Conservation (phyloP, 805 yeast genomes). For the Teunomyces kruisii region DNA sequence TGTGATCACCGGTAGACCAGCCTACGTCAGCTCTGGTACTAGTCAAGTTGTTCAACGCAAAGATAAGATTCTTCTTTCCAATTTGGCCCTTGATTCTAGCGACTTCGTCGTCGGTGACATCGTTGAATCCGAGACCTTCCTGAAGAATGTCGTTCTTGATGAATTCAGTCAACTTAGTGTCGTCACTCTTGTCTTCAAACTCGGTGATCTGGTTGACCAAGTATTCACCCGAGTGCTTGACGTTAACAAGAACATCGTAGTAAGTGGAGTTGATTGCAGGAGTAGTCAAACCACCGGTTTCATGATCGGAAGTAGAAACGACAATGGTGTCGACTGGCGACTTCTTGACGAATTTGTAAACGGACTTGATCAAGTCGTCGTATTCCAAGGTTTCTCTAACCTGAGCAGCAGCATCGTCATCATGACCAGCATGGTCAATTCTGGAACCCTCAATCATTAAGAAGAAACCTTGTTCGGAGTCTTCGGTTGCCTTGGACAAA, state of each 20-base stretch:
- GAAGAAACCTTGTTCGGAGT: slow-evolving; percentile 83
- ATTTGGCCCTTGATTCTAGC: slow-evolving; percentile 17
- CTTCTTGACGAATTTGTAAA: slow-evolving; percentile 62
- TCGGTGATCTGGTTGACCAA: slow-evolving; percentile 48
- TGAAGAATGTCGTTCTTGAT: slow-evolving; percentile 55
- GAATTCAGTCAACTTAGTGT: slow-evolving; percentile 38
- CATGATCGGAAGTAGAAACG: slow-evolving; percentile 89
- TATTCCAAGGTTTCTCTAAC: slow-evolving; percentile 87
- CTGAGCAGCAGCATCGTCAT: slow-evolving; percentile 92
- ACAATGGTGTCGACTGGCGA: slow-evolving; percentile 75
- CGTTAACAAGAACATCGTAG: slow-evolving; percentile 71
- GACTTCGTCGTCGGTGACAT: slow-evolving; percentile 54
- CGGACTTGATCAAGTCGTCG: slow-evolving; percentile 78
- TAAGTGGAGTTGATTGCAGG: slow-evolving; percentile 88
- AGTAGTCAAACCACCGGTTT: slow-evolving; percentile 88
- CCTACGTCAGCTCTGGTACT: slow-evolving; percentile 83
- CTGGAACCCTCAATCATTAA: slow-evolving; percentile 87
- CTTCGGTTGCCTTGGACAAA: slow-evolving; percentile 61
- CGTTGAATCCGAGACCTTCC: slow-evolving; percentile 62
- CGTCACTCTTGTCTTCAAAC: slow-evolving; percentile 22
- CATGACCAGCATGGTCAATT: slow-evolving; percentile 95
- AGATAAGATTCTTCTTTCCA: slow-evolving; percentile 32
- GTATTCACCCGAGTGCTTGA: slow-evolving; percentile 76
- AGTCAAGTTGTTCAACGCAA: slow-evolving; percentile 65
- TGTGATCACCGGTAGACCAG: slow-evolving; percentile 97